Base-by-base conservation (phyloP, 805 yeast species). In the Cyberlindnera mycetangii region DNA sequence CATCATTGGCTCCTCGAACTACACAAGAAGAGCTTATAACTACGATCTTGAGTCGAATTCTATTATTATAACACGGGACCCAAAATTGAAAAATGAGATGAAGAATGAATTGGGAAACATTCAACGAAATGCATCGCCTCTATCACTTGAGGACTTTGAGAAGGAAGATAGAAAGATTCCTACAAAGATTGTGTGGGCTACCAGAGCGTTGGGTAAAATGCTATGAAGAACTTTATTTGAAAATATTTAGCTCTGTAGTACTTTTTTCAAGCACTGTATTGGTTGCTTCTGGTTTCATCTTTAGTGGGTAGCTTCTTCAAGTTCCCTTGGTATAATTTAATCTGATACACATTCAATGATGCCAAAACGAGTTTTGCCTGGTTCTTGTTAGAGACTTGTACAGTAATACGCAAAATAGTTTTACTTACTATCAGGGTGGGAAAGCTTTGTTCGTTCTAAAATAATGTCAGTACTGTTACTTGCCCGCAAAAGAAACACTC, bases 41-140 rank as follows among this genome's bases (percentile, higher is more conserved):
- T 76, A 84, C 47, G 99, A 93, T 63, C 70, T 93, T 45, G 99
- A 93, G 66, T 76, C 92, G 7, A 92, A 93, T 59, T 95, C 90
- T 0, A 69, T 93, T 1, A 63, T 92, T 1, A 66, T 89, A 12
- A 90, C 97, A 1, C 75, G 70, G 42, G 90, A 87, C 60, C 66
- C 70, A 15, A 69, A 66, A 3, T 70, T 92, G 50, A 81, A 81
- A 58, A 40, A 52, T 5, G 57, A 68, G 39, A 82, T 90, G 85
- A 65, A 66, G 24, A 53, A 54, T 1, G 98, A 90, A 62, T 67
- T 89, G 28, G 74, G 75, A 14, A 72, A 87, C 61, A 68, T 89
- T 40, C 64, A 74, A 66, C 51, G 61, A 19, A 65, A 79, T 57
- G 78, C 92, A 2, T 65, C 64, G 12, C 69, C 70, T 38, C 69